phyloP scores from a whole-genome alignment of 2,329 filamentous ascomycete genomes.

The Verticillium longisporum region DNA sequence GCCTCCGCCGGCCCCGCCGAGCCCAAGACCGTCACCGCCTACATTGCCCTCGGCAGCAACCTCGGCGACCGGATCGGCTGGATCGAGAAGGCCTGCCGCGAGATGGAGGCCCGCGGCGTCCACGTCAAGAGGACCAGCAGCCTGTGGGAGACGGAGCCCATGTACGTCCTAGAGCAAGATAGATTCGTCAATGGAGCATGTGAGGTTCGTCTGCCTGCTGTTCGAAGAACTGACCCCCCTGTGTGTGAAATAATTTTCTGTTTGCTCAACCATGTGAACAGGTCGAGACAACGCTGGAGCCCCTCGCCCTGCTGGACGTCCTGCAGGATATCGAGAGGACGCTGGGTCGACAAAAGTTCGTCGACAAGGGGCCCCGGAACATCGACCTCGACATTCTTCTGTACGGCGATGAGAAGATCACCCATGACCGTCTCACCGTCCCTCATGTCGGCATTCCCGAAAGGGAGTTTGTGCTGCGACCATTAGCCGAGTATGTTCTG shows the following conservation, averaged over 20 bases:
- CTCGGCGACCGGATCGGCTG: constrained; percentile 75
- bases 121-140: constrained; percentile 73
- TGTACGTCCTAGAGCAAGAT: constrained; percentile 90
- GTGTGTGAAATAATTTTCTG: background rate
- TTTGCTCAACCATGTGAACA: background rate
- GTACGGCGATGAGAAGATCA: constrained; percentile 61
- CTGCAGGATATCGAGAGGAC: constrained; percentile 78
- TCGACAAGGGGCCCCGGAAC: constrained; percentile 90
- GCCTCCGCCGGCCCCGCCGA: constrained; percentile 12
- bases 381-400: constrained; percentile 92
- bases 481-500: constrained; percentile 64
- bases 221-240: background rate
- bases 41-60: constrained; percentile 89
- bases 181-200: constrained; percentile 89
- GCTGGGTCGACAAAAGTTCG: constrained; percentile 73
- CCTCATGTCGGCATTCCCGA: constrained; percentile 84
- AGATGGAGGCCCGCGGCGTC: constrained; percentile 70
- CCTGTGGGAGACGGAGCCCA: constrained; percentile 90
- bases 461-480: constrained; percentile 87
- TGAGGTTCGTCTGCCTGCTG: constrained; percentile 54
- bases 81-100: constrained; percentile 76
- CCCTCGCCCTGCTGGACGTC: constrained; percentile 68
- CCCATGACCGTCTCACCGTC: constrained; percentile 68
- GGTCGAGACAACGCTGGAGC: constrained; percentile 74
- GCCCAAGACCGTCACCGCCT: constrained; percentile 45